Base-by-base conservation (phyloP, 1,284 basidiomycete genomes). In the Leucoagaricus sp. region DNA sequence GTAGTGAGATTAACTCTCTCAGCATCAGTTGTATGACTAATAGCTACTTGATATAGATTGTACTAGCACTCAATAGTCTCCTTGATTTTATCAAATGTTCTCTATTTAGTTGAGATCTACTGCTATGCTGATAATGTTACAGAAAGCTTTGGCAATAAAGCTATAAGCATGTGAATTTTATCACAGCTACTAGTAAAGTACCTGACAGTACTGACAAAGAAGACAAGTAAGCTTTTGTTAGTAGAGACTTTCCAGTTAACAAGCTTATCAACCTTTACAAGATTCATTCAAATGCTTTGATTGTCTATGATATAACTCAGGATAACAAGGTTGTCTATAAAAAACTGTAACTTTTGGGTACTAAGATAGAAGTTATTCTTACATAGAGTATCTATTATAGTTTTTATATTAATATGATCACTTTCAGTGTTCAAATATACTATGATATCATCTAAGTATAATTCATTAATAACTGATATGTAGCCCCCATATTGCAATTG, bases 201-300 rank as follows among this genome's bases (percentile, higher is more conserved):
- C 12, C 29, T 54, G 17, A 48, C 52, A 8, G 55, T 33, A 12
- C 55, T 55, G 21, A 55, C 9, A 25, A 60, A 60, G n/a, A 47
- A 52, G 3, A 40, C 38, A 7, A 60, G 44, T 8, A 60, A 25
- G 31, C 49, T 36, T 1, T 54, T 53, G 34, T 55, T 59, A 4
- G 58, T 59, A 23, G 53, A 53, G 15, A 29, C 26, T 17, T 58
- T 60, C 61, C 61, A 63, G 6, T 23, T 49, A 1, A 58, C 1
- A 1, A 63, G 57, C 4, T 47, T 45, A 36, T 60, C 58, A 4
- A 63, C 62, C 38, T 63, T 63, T 5, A 31, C 36, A 40, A 57
- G 49, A 26, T 63, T 58, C 59, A 61, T 61, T 1, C 57, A 38
- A 25, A 63, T 63, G 1, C 62, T 57, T 2, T 59, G 25, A 15